phyloP scores from a whole-genome alignment of 208 protist species.

The Leishmania gerbilli region DNA sequence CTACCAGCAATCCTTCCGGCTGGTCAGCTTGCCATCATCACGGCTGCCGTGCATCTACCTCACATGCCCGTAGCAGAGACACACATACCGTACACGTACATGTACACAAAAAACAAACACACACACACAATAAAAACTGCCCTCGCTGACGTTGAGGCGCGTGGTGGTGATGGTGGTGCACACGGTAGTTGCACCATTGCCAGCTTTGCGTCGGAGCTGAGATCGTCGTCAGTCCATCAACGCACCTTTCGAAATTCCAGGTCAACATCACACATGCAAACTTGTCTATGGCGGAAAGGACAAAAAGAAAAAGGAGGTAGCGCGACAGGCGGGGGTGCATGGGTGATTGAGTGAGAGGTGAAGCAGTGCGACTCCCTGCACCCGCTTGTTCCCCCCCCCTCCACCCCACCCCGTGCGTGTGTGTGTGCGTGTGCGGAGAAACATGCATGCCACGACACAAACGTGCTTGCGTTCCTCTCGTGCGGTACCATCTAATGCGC shows the following conservation, averaged over 20 bases:
- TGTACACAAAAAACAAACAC: neutral
- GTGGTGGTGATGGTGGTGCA: neutral
- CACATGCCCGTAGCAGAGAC: constrained; percentile 4
- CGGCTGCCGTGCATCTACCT: neutral
- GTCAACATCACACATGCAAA: neutral
- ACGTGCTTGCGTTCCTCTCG: neutral
- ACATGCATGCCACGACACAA: neutral
- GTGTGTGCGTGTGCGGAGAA: neutral
- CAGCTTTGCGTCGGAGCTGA: neutral
- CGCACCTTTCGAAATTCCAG: neutral
- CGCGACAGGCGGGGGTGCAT: neutral
- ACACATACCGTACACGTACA: constrained; percentile 16
- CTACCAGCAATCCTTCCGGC: neutral
- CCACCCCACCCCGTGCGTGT: too few species aligned
- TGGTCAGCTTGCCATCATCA: neutral
- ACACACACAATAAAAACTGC: neutral
- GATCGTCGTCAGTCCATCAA: neutral
- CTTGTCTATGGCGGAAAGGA: constrained; percentile 1
- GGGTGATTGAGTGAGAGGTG: neutral
- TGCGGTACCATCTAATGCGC: neutral
- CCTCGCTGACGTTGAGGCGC: neutral
- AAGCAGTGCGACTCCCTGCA: neutral
- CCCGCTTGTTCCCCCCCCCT: too few species aligned
- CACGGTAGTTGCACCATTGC: neutral
- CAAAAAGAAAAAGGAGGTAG: constrained; percentile 6